Conservation (phyloP, 2,329 filamentous ascomycete species). For the Fusarium sp. region DNA sequence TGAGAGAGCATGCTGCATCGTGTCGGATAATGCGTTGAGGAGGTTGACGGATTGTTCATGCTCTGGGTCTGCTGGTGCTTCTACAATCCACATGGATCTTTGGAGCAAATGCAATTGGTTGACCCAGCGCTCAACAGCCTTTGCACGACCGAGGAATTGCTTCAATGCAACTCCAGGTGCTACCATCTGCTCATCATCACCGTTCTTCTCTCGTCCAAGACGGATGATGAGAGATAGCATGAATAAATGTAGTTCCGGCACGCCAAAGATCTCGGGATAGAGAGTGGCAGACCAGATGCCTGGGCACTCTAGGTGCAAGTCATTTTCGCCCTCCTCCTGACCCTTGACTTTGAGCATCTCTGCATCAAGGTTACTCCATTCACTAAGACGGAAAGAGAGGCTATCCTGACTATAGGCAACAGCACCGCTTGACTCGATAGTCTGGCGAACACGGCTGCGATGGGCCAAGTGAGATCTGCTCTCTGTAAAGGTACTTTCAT, state of each 20-base stretch:
- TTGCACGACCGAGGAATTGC: constrained; percentile 24
- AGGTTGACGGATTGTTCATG: constrained; percentile 17
- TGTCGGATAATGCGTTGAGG: constrained; percentile 16
- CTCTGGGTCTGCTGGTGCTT: constrained; percentile 8
- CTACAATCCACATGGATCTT: constrained; percentile 9
- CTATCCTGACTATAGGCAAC: constrained; percentile 15
- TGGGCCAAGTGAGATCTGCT: constrained; percentile 12
- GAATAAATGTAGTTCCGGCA: constrained; percentile 25
- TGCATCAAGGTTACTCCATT: constrained; percentile 25
- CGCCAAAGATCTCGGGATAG: constrained; percentile 33
- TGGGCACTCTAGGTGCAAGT: constrained; percentile 26
- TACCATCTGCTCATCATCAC: neutral
- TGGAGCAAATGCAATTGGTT: constrained; percentile 21
- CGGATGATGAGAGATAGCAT: constrained; percentile 31
- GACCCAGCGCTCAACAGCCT: constrained; percentile 26
- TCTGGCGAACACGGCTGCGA: constrained; percentile 14
- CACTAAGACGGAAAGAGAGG: constrained; percentile 17
- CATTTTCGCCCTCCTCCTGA: constrained; percentile 30
- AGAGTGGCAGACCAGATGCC: constrained; percentile 32
- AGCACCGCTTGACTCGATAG: constrained; percentile 30
- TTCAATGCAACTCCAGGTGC: neutral
- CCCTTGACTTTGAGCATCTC: constrained; percentile 27
- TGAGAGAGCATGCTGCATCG: constrained; percentile 30
- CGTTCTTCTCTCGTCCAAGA: constrained; percentile 19
- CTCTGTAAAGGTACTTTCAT: constrained; percentile 26